phyloP scores from a whole-genome alignment of 441 rosid species.

The Gossypium schwendimanii region DNA sequence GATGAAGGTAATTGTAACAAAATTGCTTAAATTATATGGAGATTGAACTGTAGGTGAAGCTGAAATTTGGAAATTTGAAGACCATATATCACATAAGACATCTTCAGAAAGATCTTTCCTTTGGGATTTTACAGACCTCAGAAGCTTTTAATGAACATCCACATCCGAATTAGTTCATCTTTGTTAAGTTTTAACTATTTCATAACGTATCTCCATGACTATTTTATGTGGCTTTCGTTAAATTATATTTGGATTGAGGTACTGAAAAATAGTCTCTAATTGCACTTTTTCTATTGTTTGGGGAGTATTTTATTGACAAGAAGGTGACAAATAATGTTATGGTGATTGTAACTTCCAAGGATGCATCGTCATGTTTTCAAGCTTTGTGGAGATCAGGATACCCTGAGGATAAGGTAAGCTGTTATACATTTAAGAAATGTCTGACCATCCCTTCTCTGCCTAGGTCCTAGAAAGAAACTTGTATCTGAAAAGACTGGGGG shows the following conservation, averaged over 20 bases:
- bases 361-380: neutral
- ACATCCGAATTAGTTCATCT: conserved; percentile 2
- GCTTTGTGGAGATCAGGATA: neutral
- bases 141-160: neutral
- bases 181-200: neutral
- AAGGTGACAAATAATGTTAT: neutral
- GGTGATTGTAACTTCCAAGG: neutral
- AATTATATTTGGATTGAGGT: neutral
- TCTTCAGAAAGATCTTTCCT: conserved; percentile 45
- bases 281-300: neutral
- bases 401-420: neutral
- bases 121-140: conserved; percentile 20
- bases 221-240: neutral
- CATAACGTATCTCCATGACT: neutral
- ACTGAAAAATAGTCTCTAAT: neutral
- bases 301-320: neutral
- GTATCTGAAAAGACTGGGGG: neutral
- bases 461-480: neutral
- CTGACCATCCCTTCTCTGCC: neutral
- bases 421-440: neutral
- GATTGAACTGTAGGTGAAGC: conserved; percentile 39
- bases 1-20: conserved; percentile 39
- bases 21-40: conserved; percentile 7
- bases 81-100: conserved; percentile 28
- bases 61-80: conserved; percentile 29